Evolutionary conservation across 305 asterid genomes (phyloP), one percentile per base, ranked within the genome.

Genomic region (Fraxinus sp.): DNA sequence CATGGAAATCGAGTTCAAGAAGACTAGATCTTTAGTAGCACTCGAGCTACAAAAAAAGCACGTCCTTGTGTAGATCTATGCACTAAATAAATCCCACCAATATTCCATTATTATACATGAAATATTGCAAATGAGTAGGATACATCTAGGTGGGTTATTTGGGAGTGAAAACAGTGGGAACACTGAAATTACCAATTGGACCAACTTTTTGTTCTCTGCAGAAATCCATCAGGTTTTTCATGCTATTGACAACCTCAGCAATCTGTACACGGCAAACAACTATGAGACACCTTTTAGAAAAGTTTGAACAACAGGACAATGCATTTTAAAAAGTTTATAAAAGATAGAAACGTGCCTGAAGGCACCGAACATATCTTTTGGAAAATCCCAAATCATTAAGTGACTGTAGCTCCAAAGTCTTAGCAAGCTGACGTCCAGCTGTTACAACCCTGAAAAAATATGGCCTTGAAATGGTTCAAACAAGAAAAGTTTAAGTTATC

Each of bases 161-260:
- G 16, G 24, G 13, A 35, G 46, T 72, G 76, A 32, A 44, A 39
- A 35, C 5, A 6, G 24, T 57, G 24, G 66, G 36, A 79, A 78
- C 13, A n/a, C 77, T 7, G 68, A 18, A 37, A 79, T 88, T 96
- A 96, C 99, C 99, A 78, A 93, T 90, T 6, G 99, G 94, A 73
- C 99, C 99, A 59, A 86, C 87, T 87, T 94, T 94, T 33, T 88
- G 93, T 16, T 86, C 91, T 80, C 89, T 88, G 91, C 98, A 89
- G 84, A 89, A 94, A 79, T 93, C 97, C 97, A 94, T 94, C 89
- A 96, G 85, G 85, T 93, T 98, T 87, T 93, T 96, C 98, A 92
- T 96, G 93, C 96, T 93, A 91, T 89, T 92, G 84, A 96, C 98
- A 57, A 96, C 99, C 89, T 96, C 98, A 57, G 99, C 92, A 82